Evolutionary conservation across 805 yeast genomes (phyloP), one percentile per base, ranked within the genome.

Genomic region (Gaillardinia entomophila): DNA sequence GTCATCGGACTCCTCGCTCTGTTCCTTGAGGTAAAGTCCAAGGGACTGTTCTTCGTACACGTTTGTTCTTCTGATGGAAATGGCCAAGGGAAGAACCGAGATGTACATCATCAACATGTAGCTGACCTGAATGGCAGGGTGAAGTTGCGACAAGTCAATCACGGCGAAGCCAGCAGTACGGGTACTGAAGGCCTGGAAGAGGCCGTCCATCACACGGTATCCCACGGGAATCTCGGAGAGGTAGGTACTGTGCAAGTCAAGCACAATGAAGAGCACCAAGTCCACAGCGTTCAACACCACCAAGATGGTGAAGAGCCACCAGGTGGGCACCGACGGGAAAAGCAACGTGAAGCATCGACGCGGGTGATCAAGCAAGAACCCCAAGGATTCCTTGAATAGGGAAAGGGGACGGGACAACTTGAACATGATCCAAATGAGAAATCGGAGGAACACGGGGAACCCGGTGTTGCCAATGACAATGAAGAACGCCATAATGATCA

Each of bases 91-190:
- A 52, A 89, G 68, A 27, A 90, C 97, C 12, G 97, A 90, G 17
- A 92, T 88, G 61, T 92, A 92, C 98, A 92, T 92, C 97, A 92
- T 90, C 38, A 92, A 73, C 79, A 87, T 73, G 55, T 92, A 92
- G 46, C 92, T 79, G 18, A 92, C 95, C 55, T 88, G 96, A 31
- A 90, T 85, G 0, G 96, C 92, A 0, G 97, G 92, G 49, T 88
- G 92, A 28, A 92, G 65, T 26, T 56, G 53, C 2, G 86, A 62
- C 25, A 92, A 58, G 51, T 82, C 77, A 16, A 89, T 75, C 25
- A 83, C 82, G 0, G 83, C 45, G 44, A 92, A 81, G 0, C 99
- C 99, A 0, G 96, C 96, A 2, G 97, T 92, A 65, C 99, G 77
- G 0, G 97, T 87, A 32, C 90, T 75, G 29, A 90, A 75, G 1